Percentiles rank a stretch among this genome's conserved stretches.
Evolutionary conservation across 106 monocot species (phyloP).

Genomic region (Cymbidium sinense): DNA sequence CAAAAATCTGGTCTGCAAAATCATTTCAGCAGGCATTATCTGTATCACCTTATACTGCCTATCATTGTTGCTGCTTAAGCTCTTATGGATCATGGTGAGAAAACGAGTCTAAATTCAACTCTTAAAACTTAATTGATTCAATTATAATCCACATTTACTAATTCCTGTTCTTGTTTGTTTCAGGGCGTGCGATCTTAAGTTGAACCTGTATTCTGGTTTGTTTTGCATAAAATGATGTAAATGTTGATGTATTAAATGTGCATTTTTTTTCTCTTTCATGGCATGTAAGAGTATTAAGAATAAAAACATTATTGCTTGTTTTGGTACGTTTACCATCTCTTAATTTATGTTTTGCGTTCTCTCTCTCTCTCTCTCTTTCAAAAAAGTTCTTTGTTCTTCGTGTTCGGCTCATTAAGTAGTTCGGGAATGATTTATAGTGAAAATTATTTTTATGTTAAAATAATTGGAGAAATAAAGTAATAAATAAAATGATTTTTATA

Average conservation of each 20-base stretch:
- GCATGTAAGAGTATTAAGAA: not conserved
- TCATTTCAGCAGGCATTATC: constrained; percentile 22
- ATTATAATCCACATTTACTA: not conserved
- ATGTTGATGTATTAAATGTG: not conserved
- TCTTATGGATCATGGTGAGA: constrained; percentile 40
- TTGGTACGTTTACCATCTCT: no score
- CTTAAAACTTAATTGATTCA: not conserved
- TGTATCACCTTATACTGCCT: constrained; percentile 39
- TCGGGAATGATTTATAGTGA: no score
- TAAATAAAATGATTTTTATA: no score
- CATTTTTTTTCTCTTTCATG: not conserved
- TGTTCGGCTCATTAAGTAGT: no score
- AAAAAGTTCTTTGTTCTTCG: no score
- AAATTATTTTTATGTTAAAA: no score
- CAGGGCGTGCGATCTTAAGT: not conserved
- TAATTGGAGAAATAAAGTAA: no score
- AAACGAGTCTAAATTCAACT: not conserved
- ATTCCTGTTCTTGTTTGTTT: not conserved
- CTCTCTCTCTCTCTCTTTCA: no score
- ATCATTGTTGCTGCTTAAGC: constrained; percentile 36
- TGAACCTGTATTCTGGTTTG: not conserved
- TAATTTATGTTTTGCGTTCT: no score
- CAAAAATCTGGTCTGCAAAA: constrained; percentile 40
- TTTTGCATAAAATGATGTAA: not conserved
- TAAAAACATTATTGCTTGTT: not conserved